These are phyloP conservation scores for Aspergillus viridinutans DNA, from an alignment of 2,329 filamentous ascomycete genomes.

Conservation along the genomic window DNA sequence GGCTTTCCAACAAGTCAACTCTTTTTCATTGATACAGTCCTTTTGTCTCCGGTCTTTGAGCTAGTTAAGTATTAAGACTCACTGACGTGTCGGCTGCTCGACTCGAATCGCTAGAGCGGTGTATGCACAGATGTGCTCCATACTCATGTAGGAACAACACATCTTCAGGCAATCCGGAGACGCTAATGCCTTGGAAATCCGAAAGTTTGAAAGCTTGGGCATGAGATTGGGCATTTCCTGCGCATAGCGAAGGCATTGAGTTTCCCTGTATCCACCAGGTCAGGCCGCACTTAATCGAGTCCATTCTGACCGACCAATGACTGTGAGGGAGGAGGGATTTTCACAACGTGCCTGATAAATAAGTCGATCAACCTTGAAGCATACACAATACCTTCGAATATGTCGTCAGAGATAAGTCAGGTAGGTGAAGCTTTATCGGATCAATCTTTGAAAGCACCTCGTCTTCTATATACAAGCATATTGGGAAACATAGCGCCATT, in stretches of 20 bases:
- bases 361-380: neutral
- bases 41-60: neutral
- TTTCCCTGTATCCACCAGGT: neutral
- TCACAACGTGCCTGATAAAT: neutral
- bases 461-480: neutral
- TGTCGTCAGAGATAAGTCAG: neutral
- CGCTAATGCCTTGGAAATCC: neutral
- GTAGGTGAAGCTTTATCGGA: neutral
- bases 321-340: neutral
- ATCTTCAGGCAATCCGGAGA: constrained; percentile 5
- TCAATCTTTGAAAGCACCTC: neutral
- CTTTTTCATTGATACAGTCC: neutral
- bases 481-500: neutral
- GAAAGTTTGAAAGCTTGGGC: neutral
- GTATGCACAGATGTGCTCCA: constrained; percentile 6
- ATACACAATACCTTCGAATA: neutral
- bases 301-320: neutral
- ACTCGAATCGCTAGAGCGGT: neutral
- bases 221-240: neutral
- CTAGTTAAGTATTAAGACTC: neutral
- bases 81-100: neutral
- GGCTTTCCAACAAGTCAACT: neutral
- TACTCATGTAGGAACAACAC: constrained; percentile 4
- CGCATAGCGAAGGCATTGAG: neutral
- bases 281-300: neutral